Conservation (phyloP, 768 basidiomycete genomes). For the Trichaptum fuscoviolaceum region DNA sequence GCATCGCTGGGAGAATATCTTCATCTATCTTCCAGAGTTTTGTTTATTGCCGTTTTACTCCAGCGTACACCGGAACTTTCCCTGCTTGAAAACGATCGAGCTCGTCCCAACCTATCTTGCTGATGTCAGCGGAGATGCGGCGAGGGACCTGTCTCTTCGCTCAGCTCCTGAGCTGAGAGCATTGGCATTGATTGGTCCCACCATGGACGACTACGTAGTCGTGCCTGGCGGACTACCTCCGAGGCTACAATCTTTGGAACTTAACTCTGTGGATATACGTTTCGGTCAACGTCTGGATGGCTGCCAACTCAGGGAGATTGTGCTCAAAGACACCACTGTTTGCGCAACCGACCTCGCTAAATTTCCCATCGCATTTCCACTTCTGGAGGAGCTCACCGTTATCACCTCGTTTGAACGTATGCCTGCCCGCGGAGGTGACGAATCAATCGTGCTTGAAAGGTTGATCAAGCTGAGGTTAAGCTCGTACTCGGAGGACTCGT, state of each 20-base stretch:
- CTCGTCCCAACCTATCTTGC: no score
- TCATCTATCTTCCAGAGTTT: neutral
- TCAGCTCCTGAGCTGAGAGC: neutral
- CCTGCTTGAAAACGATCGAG: neutral
- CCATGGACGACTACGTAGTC: neutral
- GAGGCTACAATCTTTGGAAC: neutral
- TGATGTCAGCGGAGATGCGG: no score
- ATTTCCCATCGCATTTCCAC: neutral
- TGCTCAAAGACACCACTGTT: neutral
- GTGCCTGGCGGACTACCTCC: neutral
- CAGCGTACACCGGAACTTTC: neutral
- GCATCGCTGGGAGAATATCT: no score
- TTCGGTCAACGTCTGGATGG: neutral
- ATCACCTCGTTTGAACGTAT: neutral
- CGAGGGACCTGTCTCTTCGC: neutral
- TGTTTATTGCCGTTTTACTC: neutral
- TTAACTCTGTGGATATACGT: neutral
- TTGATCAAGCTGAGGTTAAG: neutral
- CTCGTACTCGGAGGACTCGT: neutral
- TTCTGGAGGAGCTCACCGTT: neutral
- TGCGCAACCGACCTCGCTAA: neutral
- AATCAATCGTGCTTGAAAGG: neutral
- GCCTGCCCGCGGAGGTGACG: no score
- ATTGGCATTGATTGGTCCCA: neutral
- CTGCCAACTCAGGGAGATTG: neutral